Percentiles rank a stretch among this genome's conserved stretches.
These are phyloP conservation scores for Lagerstroemia speciosa DNA, from an alignment of 345 rosid species.

Conservation along the genomic window DNA sequence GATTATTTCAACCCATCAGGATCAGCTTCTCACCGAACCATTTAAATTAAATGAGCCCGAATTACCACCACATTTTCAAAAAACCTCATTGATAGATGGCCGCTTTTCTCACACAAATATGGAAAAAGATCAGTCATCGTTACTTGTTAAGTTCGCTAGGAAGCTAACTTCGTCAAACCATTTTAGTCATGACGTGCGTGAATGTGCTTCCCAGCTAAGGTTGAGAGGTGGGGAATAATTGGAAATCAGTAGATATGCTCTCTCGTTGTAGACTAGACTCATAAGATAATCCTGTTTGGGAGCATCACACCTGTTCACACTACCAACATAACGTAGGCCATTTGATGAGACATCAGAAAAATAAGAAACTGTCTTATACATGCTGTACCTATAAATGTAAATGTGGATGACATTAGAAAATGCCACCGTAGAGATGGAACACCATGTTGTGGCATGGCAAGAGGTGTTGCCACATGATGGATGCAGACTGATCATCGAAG, in stretches of 20 bases:
- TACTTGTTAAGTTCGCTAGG: neutral
- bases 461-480: neutral
- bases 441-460: neutral
- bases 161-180: neutral
- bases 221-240: neutral
- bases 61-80: neutral
- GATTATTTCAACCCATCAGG: neutral
- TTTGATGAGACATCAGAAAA: neutral
- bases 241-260: too few relatives aligned
- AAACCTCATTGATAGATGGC: neutral
- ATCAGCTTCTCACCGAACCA: constrained; percentile 1
- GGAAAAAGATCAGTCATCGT: neutral
- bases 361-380: neutral
- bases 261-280: too few relatives aligned
- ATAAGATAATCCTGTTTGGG: too few relatives aligned
- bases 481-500: neutral
- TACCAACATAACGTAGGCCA: too few relatives aligned
- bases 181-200: neutral
- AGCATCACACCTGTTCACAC: too few relatives aligned
- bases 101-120: neutral
- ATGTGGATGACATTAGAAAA: neutral
- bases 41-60: neutral
- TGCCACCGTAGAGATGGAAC: neutral
- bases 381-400: neutral
- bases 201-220: neutral